Evolutionary conservation across 1,284 basidiomycete species (phyloP), one percentile per base, ranked within the genome.

Genomic region (Cryptococcus sp.): DNA sequence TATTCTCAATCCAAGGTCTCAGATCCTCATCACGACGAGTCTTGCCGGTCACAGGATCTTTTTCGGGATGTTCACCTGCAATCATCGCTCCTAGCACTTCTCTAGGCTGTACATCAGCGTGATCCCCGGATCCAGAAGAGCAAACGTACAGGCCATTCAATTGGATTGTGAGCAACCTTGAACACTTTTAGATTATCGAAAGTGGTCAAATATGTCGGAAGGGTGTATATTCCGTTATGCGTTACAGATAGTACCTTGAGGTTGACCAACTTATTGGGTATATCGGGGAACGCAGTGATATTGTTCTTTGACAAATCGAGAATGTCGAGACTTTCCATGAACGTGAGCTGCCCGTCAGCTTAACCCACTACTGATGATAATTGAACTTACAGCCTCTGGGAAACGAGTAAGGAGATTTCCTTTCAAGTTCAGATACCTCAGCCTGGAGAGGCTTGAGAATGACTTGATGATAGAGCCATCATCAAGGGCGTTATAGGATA

Each of bases 261-360:
- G 49, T 86, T 82, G 47, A 82, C 76, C 16, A 98, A 80, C 4
- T 84, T 82, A 16, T 92, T 92, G 3, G 93, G 88, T 52, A 84
- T 79, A 1, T 82, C 77, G 9, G 94, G 94, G 34, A 98, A 77
- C 45, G 80, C 77, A 64, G 83, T 84, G 66, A 98, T 84, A 76
- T 87, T 91, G 78, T 98, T 98, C 60, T 90, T 85, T 60, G 90
- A 92, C 45, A 98, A 82, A 73, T 98, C 94, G 55, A 98, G 78
- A 52, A 94, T 96, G 75, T 98, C 93, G 56, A 98, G 80, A 3
- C 86, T 85, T 5, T 87, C 84, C 78, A 98, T 85, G 21, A 84
- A 77, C 48, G 87, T 88, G 49, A 97, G 80, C 91, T 96, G 62
- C 7, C 9, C 46, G 55, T 34, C 52, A 43, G 41, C 19, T 49